These are phyloP conservation scores for Plenodomus lindquistii DNA, from an alignment of 2,329 filamentous ascomycete species.

Conservation along the genomic window DNA sequence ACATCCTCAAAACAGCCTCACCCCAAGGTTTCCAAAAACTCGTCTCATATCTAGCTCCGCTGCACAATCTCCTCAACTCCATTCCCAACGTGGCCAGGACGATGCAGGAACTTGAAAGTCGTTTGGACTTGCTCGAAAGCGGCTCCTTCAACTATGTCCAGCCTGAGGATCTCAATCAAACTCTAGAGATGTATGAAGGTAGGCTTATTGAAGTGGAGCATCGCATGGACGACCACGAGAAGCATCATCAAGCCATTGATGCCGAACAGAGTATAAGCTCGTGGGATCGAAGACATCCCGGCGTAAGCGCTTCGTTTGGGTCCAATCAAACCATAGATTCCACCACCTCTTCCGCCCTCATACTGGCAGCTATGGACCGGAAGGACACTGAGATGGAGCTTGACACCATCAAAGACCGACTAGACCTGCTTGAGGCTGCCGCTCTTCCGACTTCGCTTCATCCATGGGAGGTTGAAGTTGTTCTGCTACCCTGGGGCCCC, in stretches of 20 bases:
- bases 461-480: constrained; percentile 76
- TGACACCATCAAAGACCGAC: constrained; percentile 52
- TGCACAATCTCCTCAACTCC: constrained; percentile 43
- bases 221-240: constrained; percentile 48
- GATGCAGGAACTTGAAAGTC: constrained; percentile 65
- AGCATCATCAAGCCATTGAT: constrained; percentile 36
- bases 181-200: constrained; percentile 67
- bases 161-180: constrained; percentile 72
- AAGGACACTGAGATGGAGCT: constrained; percentile 50
- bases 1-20: constrained; percentile 34
- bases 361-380: constrained; percentile 40
- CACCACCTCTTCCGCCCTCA: constrained; percentile 43
- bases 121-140: constrained; percentile 71
- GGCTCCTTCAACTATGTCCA: constrained; percentile 67
- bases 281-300: constrained; percentile 33
- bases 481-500: constrained; percentile 71
- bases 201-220: constrained; percentile 71
- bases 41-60: constrained; percentile 38
- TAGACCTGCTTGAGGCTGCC: constrained; percentile 60
- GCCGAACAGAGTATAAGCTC: constrained; percentile 32
- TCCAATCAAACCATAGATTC: constrained; percentile 46
- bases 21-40: constrained; percentile 41
- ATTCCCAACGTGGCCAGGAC: constrained; percentile 50
- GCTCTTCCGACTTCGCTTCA: constrained; percentile 63
- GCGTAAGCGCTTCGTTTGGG: constrained; percentile 45